Conservation (phyloP, 2,329 filamentous ascomycete species). For the Epicoccum nigrum region DNA sequence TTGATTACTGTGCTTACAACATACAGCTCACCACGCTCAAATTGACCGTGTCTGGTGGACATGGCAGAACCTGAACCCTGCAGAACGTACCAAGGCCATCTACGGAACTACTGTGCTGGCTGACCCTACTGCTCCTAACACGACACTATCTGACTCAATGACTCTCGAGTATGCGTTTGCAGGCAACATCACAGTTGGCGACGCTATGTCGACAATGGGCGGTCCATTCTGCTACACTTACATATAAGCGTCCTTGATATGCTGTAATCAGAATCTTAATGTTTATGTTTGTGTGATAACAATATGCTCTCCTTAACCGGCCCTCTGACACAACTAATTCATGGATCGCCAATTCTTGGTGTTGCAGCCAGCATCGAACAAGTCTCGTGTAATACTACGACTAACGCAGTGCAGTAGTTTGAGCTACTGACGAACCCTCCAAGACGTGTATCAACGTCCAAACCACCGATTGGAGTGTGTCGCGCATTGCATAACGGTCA, state of each 20-base stretch:
- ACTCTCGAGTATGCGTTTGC: slow-evolving; percentile 48
- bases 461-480: slow-evolving; percentile 25
- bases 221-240: slow-evolving; percentile 58
- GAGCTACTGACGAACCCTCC: background rate
- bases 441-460: slow-evolving; percentile 9
- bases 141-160: slow-evolving; percentile 54
- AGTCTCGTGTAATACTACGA: background rate
- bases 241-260: slow-evolving; percentile 21
- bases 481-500: slow-evolving; percentile 17
- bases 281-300: too few species aligned
- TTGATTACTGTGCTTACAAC: background rate
- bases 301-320: too few species aligned
- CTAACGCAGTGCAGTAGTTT: background rate
- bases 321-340: too few species aligned
- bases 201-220: slow-evolving; percentile 52
- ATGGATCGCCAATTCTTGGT: too few species aligned
- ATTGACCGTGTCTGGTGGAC: slow-evolving; percentile 58
- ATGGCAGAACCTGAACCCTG: slow-evolving; percentile 55
- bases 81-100: slow-evolving; percentile 48
- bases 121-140: slow-evolving; percentile 51
- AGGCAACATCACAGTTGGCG: slow-evolving; percentile 43
- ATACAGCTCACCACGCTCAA: slow-evolving; percentile 42
- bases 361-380: too few species aligned
- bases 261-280: slow-evolving; percentile 7
- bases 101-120: slow-evolving; percentile 52